Evolutionary conservation across 2,329 filamentous ascomycete genomes (phyloP), one percentile per base, ranked within the genome.

Genomic region (Albifimbria verrucaria): DNA sequence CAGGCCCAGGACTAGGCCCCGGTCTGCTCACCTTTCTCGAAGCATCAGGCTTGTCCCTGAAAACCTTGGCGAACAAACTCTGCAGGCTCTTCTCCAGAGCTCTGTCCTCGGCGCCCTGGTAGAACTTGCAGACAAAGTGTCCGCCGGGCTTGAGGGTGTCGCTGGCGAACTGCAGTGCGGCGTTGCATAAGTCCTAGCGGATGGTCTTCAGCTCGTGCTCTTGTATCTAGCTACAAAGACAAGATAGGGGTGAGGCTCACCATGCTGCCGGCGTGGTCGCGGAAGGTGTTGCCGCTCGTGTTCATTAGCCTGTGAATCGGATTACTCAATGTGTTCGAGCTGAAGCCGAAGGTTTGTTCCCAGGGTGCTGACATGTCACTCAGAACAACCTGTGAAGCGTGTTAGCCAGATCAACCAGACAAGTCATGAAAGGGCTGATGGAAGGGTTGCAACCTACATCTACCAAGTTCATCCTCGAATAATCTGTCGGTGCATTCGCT

Each of bases 341-440:
- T 87, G 77, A 89, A 92, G 66, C 87, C 88, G 66, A 80, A 79
- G 50, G 83, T 89, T 77, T 90, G 89, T 65, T 85, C 80, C 92
- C 92, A 97, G 88, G 94, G 92, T 81, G 81, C 93, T 84, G 87
- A 99, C 94, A 99, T 99, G 82, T 99, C 94, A 85, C 91, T 96
- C 68, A 99, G 78, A 68, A 99, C 90, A 67, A 99, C 84, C 81
- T 85, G 57, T 20, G 36, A 3, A 28, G 12, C 3, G 15, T 2
- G 50, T 68, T 50, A 66, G 62, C 39, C 25, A 28, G 4, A n/a
- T n/a, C n/a, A n/a, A n/a, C n/a, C n/a, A n/a, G n/a, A n/a, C n/a
- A n/a, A n/a, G n/a, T n/a, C n/a, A n/a, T n/a, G n/a, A n/a, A n/a
- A n/a, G n/a, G n/a, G n/a, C n/a, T n/a, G n/a, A n/a, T n/a, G n/a